These are phyloP conservation scores for Tetragonia tetragonoides DNA, from an alignment of 148 eudicot species.

Conservation along the genomic window DNA sequence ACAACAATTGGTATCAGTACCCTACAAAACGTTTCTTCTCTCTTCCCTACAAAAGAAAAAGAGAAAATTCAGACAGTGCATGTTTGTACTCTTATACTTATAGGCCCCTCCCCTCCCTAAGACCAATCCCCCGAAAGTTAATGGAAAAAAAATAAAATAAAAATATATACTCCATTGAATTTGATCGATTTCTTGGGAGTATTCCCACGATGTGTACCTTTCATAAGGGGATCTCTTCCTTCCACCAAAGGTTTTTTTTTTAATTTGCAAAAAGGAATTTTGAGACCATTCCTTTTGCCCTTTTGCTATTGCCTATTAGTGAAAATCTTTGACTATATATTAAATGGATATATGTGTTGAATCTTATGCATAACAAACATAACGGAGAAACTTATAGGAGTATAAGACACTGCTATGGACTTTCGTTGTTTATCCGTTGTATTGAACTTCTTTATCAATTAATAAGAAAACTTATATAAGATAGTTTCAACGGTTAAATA, in stretches of 20 bases:
- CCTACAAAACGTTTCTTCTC: constrained; percentile 58
- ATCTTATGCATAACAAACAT: no score
- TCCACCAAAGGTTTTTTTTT: constrained; percentile 7
- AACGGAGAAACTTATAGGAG: no score
- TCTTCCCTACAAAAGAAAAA: constrained; percentile 19
- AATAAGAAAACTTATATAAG: no score
- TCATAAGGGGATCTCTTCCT: constrained; percentile 33
- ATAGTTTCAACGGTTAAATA: no score
- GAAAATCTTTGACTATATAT: background rate
- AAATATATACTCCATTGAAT: background rate
- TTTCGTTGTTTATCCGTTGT: no score
- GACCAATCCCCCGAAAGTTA: background rate
- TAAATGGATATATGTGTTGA: no score
- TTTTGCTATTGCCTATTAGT: constrained; percentile 3
- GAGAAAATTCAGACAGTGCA: constrained; percentile 53
- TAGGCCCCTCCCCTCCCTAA: constrained; percentile 1
- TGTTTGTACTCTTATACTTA: constrained; percentile 23
- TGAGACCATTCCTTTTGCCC: constrained; percentile 28
- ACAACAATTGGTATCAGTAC: constrained; percentile 31
- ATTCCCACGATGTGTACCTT: constrained; percentile 51
- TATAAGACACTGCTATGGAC: no score
- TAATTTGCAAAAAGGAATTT: constrained; percentile 7
- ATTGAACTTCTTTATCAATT: no score
- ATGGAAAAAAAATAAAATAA: background rate
- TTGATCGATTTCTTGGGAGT: constrained; percentile 9